Evolutionary conservation across 2,329 filamentous ascomycete genomes (phyloP).

Genomic region (Cadophora malorum): DNA sequence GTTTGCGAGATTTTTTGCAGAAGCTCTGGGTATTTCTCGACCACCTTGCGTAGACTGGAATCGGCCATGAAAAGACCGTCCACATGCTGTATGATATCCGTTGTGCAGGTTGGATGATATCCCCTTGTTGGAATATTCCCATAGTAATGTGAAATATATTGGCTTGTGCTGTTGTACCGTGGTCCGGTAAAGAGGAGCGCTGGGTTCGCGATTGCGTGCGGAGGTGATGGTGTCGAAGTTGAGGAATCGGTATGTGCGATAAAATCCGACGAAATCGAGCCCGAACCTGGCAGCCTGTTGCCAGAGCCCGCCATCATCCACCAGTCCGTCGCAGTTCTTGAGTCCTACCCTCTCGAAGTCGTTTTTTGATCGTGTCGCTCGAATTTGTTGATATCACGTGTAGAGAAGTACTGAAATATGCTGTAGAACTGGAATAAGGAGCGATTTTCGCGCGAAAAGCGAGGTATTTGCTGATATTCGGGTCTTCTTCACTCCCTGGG

Average conservation of each 20-base stretch:
- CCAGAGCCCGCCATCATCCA: background rate
- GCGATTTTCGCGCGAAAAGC: background rate
- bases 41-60: background rate
- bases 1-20: background rate
- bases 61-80: background rate
- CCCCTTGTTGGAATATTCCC: background rate
- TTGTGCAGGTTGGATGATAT: background rate
- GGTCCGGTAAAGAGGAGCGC: background rate
- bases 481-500: background rate
- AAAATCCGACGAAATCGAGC: background rate
- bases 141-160: background rate
- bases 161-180: background rate
- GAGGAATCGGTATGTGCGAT: background rate
- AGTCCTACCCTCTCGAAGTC: background rate
- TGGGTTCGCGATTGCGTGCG: background rate
- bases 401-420: background rate
- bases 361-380: background rate
- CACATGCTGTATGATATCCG: background rate
- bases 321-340: background rate
- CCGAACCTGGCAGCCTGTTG: background rate
- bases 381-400: background rate
- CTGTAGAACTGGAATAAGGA: background rate
- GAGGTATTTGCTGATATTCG: background rate
- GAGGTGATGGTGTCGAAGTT: background rate
- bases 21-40: background rate